phyloP scores from a whole-genome alignment of 2,329 filamentous ascomycete species.

The Sporothrix phasma region DNA sequence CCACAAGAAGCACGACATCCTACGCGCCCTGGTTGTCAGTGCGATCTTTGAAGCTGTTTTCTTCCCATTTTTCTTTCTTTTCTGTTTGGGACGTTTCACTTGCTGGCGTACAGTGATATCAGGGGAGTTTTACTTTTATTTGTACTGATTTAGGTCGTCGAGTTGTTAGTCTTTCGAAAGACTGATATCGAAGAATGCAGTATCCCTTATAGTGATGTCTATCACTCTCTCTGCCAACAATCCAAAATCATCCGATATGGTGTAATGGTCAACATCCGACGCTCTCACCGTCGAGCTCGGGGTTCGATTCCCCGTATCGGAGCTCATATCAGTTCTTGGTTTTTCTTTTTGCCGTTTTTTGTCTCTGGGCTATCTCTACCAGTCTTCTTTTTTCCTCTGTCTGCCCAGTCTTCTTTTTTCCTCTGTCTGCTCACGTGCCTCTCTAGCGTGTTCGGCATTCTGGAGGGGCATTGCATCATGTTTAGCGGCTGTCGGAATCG shows the following conservation, averaged over 20 bases:
- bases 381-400: neutral
- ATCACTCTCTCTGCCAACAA: neutral
- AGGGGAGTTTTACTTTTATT: too few relatives aligned
- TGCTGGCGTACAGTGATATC: too few relatives aligned
- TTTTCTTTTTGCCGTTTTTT: neutral
- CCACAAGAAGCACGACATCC: slow-evolving; percentile 28
- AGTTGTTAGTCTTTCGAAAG: too few relatives aligned
- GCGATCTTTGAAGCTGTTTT: too few relatives aligned
- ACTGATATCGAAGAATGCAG: neutral
- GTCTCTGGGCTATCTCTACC: too few relatives aligned
- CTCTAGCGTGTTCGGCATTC: neutral
- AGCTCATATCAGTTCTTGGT: slow-evolving; percentile 11
- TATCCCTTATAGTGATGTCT: neutral
- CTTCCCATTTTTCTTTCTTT: too few relatives aligned
- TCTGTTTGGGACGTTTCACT: too few relatives aligned
- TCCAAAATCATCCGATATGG: slow-evolving; percentile 17
- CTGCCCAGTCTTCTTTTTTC: neutral
- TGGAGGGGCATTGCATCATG: slow-evolving; percentile 17
- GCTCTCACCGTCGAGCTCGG: slow-evolving; percentile 20
- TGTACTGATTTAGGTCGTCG: too few relatives aligned
- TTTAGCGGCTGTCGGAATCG: neutral
- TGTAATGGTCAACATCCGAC: slow-evolving; percentile 20
- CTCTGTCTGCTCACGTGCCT: slow-evolving; percentile 3
- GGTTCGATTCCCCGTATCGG: slow-evolving; percentile 21
- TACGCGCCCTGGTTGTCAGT: slow-evolving; percentile 29